Percentiles rank a stretch among this genome's conserved stretches.
Conservation (phyloP, 129 eudicot species). For the Flaveria linearis region DNA sequence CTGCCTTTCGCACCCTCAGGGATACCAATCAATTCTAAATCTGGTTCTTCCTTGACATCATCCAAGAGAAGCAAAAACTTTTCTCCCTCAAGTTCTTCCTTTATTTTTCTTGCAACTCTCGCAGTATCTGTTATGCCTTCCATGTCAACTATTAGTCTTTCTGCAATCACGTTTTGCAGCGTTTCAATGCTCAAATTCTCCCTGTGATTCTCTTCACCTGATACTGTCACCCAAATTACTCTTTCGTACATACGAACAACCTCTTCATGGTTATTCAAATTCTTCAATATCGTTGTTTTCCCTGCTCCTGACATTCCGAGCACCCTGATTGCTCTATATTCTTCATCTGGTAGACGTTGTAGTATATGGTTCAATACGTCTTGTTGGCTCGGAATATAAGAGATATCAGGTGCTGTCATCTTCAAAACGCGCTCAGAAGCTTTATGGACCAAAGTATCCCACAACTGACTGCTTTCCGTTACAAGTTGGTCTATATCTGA, state of each 20-base stretch:
- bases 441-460: conserved; percentile 30
- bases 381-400: conserved; percentile 26
- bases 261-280: conserved; percentile 41
- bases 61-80: conserved; percentile 37
- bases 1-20: conserved; percentile 34
- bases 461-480: conserved; percentile 10
- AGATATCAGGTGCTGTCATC: conserved; percentile 25
- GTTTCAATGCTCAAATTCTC: conserved; percentile 35
- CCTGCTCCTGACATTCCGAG: conserved; percentile 37
- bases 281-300: conserved; percentile 37
- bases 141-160: conserved; percentile 31
- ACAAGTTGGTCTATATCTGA: conserved; percentile 23
- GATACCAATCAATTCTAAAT: conserved; percentile 36
- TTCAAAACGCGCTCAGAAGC: conserved; percentile 27
- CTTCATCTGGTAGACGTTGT: neutral
- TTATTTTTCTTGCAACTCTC: conserved; percentile 22
- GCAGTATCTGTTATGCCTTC: conserved; percentile 17
- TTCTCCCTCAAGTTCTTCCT: conserved; percentile 20
- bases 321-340: conserved; percentile 27
- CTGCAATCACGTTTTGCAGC: conserved; percentile 28
- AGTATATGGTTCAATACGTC: conserved; percentile 27
- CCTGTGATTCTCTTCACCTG: conserved; percentile 33
- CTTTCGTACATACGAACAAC: conserved; percentile 31
- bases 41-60: conserved; percentile 30
- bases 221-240: conserved; percentile 37